These are phyloP conservation scores for Themeda triandra DNA, from an alignment of 176 grass and related monocot genomes.

Conservation along the genomic window DNA sequence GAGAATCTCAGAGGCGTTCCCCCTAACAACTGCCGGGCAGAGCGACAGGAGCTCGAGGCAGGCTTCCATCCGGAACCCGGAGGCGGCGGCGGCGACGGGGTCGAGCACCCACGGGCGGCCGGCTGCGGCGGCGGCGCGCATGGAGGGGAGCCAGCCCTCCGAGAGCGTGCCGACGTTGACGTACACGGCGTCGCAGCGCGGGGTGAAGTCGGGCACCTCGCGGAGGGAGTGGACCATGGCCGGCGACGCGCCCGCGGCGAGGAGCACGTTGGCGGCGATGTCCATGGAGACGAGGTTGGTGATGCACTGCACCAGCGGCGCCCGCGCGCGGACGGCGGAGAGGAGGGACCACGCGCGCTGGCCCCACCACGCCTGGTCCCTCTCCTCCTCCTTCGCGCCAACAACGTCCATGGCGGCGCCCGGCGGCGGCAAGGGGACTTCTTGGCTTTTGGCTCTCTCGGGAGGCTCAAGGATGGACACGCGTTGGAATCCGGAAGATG, in stretches of 20 bases:
- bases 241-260: conserved; percentile 73
- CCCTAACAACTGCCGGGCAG: conserved; percentile 61
- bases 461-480: no score
- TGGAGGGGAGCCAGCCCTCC: conserved; percentile 77
- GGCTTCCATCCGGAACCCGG: conserved; percentile 69
- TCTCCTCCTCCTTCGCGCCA: background rate
- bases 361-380: conserved; percentile 23
- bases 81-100: conserved; percentile 67
- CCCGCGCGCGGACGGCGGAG: conserved; percentile 45
- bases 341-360: conserved; percentile 58
- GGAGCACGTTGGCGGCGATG: conserved; percentile 67
- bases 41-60: conserved; percentile 65
- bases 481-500: no score
- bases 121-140: conserved; percentile 54
- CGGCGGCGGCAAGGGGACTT: background rate
- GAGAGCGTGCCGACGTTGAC: conserved; percentile 87
- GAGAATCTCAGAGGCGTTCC: conserved; percentile 90
- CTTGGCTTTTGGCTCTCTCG: background rate
- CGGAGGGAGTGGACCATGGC: conserved; percentile 77
- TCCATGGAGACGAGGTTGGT: conserved; percentile 97
- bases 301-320: conserved; percentile 86
- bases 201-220: conserved; percentile 81
- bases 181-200: conserved; percentile 55
- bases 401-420: conserved; percentile 23
- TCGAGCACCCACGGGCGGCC: conserved; percentile 83